phyloP scores from a whole-genome alignment of 805 yeast genomes.

The Wickerhamomyces chambardii region DNA sequence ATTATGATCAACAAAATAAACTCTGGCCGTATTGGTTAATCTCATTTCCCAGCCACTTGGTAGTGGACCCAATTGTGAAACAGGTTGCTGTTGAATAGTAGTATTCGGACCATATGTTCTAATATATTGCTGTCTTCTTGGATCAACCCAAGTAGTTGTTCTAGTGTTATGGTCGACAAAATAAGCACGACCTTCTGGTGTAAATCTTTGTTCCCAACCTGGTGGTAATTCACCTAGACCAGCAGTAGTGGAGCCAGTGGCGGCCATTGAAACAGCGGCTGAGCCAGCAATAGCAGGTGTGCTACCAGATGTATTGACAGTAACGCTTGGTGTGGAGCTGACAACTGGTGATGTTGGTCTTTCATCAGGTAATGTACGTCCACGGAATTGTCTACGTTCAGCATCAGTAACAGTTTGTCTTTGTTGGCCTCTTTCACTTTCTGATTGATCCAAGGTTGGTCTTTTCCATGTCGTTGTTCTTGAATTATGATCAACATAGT shows the following conservation, averaged over 20 bases:
- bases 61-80: conserved; percentile 92
- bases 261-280: conserved; percentile 60
- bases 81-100: conserved; percentile 96
- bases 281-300: conserved; percentile 39
- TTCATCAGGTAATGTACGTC: conserved; percentile 78
- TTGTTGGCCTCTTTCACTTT: conserved; percentile 50
- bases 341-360: conserved; percentile 21
- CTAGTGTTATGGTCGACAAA: conserved; percentile 99
- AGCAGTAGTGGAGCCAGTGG: conserved; percentile 78
- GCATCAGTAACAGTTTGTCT: conserved; percentile 68
- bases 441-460: conserved; percentile 78
- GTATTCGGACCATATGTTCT: conserved; percentile 87
- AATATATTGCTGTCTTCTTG: conserved; percentile 96
- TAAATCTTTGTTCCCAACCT: conserved; percentile 98
- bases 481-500: conserved; percentile 96
- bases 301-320: conserved; percentile 37
- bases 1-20: conserved; percentile 97
- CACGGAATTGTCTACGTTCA: conserved; percentile 86
- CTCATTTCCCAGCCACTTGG: conserved; percentile 99
- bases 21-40: conserved; percentile 96
- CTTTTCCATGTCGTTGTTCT: conserved; percentile 99
- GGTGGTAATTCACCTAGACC: conserved; percentile 96
- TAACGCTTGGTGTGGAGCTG: conserved; percentile 23
- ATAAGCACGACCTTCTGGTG: conserved; percentile 97
- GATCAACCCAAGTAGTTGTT: conserved; percentile 99